These are phyloP conservation scores for Pythium oligandrum DNA, from an alignment of 352 stramenopile species.

Conservation along the genomic window DNA sequence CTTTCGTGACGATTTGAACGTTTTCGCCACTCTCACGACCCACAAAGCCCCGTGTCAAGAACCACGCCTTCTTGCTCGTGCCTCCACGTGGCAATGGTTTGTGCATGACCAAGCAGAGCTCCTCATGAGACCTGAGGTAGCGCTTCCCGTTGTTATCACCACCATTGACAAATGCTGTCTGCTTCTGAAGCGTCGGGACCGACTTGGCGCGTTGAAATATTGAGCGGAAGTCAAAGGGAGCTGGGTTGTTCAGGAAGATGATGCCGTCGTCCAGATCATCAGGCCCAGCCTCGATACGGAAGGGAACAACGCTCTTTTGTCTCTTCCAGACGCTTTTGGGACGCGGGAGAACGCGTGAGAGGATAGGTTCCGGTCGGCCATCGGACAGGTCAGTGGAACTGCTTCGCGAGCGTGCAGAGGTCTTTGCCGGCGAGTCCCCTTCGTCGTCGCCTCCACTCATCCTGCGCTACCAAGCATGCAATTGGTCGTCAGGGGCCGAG, in stretches of 20 bases:
- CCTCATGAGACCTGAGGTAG: slow-evolving; percentile 40
- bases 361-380: slow-evolving; percentile 15
- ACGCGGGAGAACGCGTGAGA: slow-evolving; percentile 5
- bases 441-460: slow-evolving; percentile 7
- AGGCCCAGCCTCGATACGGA: background rate
- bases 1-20: slow-evolving; percentile 45
- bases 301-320: slow-evolving; percentile 9
- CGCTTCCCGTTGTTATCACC: slow-evolving; percentile 9
- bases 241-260: slow-evolving; percentile 28
- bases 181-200: slow-evolving; percentile 4
- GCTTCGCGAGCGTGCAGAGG: slow-evolving; percentile 8
- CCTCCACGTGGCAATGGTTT: slow-evolving; percentile 22
- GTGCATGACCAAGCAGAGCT: slow-evolving; percentile 47
- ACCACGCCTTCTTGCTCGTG: slow-evolving; percentile 49
- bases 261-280: slow-evolving; percentile 14
- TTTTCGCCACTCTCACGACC: slow-evolving; percentile 49
- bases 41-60: slow-evolving; percentile 50
- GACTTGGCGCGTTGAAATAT: slow-evolving; percentile 22
- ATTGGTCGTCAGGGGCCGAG: no score
- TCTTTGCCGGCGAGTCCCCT: background rate
- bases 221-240: slow-evolving; percentile 23
- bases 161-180: slow-evolving; percentile 4
- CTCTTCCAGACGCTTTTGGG: slow-evolving; percentile 13
- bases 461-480: background rate
- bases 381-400: slow-evolving; percentile 15